Percentiles rank a stretch among this genome's conserved stretches.
Evolutionary conservation across 2,329 filamentous ascomycete species (phyloP).

Genomic region (Cordyceps pruinosa): DNA sequence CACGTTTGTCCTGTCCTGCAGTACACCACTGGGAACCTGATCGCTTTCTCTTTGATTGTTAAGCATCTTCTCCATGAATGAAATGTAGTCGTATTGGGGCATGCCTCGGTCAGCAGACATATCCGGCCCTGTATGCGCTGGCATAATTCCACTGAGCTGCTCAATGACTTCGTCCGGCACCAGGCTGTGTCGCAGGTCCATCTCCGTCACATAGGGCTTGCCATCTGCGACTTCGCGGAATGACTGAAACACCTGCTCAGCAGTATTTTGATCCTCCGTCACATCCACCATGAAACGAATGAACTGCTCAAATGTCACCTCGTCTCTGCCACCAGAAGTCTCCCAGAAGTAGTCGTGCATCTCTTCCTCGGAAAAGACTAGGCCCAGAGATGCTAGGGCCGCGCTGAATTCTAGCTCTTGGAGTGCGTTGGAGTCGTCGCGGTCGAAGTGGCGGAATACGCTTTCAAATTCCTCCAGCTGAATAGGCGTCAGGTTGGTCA

Average conservation of each 20-base stretch:
- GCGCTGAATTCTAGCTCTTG: constrained; percentile 94
- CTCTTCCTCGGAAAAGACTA: constrained; percentile 95
- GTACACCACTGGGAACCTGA: constrained; percentile 23
- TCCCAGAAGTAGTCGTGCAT: constrained; percentile 94
- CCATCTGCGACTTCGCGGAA: constrained; percentile 97
- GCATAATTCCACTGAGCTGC: constrained; percentile 82
- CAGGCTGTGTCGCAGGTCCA: constrained; percentile 88
- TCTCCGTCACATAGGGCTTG: constrained; percentile 97
- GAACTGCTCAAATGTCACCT: constrained; percentile 96
- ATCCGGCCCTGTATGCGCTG: constrained; percentile 75
- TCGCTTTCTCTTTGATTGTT: constrained; percentile 28
- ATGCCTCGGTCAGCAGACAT: constrained; percentile 76
- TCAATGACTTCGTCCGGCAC: constrained; percentile 97
- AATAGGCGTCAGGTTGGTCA: constrained; percentile 98
- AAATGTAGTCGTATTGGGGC: constrained; percentile 91
- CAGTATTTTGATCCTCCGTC: constrained; percentile 97
- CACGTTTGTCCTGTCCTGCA: constrained; percentile 30
- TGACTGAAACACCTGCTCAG: constrained; percentile 96
- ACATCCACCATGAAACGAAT: constrained; percentile 99
- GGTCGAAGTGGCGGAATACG: constrained; percentile 96
- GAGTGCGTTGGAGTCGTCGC: constrained; percentile 82
- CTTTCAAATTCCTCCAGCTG: constrained; percentile 98
- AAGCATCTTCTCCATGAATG: constrained; percentile 89
- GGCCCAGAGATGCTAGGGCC: constrained; percentile 84
- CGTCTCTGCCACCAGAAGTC: constrained; percentile 69